Evolutionary conservation across 2,329 filamentous ascomycete genomes (phyloP).

Genomic region (Talaromyces sp.): DNA sequence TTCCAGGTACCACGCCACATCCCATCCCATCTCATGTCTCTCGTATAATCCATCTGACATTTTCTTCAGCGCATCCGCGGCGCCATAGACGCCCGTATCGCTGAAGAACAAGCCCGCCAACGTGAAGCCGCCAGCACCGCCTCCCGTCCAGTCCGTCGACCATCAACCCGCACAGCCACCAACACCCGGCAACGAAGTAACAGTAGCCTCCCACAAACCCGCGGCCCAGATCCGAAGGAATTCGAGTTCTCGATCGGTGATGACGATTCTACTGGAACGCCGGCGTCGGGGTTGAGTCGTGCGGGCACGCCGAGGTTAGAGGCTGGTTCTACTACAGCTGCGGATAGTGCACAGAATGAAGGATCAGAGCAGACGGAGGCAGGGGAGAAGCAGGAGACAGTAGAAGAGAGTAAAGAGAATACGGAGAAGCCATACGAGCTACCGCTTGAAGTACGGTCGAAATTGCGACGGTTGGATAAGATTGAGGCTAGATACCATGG

Average conservation of each 20-base stretch:
- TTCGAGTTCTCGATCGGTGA: constrained; percentile 90
- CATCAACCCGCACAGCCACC: constrained; percentile 27
- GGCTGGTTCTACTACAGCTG: constrained; percentile 24
- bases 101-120: constrained; percentile 85
- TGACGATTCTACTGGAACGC: constrained; percentile 57
- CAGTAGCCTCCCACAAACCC: constrained; percentile 46
- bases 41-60: background rate
- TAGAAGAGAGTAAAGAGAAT: constrained; percentile 19
- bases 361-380: constrained; percentile 23
- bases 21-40: background rate
- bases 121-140: constrained; percentile 41
- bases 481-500: constrained; percentile 84
- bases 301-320: constrained; percentile 56
- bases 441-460: constrained; percentile 70
- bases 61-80: constrained; percentile 69
- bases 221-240: constrained; percentile 75
- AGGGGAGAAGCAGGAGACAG: constrained; percentile 21
- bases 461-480: constrained; percentile 83
- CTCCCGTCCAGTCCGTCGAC: constrained; percentile 45
- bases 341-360: background rate
- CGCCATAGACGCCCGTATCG: constrained; percentile 81
- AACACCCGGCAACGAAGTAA: constrained; percentile 34
- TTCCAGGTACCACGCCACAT: constrained; percentile 30
- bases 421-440: constrained; percentile 53
- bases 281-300: constrained; percentile 50